Evolutionary conservation across 257 asterid genomes (phyloP).

Genomic region (Solanum gandarillasii): DNA sequence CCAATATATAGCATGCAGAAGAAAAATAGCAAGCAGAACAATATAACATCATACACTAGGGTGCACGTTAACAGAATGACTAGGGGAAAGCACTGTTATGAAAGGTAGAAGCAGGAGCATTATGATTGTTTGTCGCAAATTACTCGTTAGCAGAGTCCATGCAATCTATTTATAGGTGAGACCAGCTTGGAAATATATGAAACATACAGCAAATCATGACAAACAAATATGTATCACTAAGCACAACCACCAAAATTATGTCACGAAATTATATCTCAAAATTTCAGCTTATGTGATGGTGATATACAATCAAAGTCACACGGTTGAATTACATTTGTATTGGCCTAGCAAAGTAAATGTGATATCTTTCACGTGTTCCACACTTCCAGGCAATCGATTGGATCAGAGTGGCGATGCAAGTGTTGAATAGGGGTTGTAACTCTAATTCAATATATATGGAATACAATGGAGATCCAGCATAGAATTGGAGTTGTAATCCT

Average conservation of each 20-base stretch:
- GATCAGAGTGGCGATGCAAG: background rate
- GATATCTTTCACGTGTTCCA: background rate
- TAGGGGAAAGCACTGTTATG: background rate
- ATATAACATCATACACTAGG: background rate
- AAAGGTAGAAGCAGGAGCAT: background rate
- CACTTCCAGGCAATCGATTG: background rate
- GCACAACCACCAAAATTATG: background rate
- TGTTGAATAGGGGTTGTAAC: background rate
- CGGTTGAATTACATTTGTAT: background rate
- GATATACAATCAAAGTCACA: background rate
- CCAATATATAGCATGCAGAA: background rate
- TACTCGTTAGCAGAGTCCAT: background rate
- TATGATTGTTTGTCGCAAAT: background rate
- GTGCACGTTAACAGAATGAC: background rate
- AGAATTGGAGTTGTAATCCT: background rate
- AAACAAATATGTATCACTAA: background rate
- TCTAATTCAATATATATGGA: background rate
- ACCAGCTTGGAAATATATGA: background rate
- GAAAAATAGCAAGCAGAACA: background rate
- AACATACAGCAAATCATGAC: background rate
- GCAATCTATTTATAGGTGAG: background rate
- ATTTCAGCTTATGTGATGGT: background rate
- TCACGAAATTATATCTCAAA: background rate
- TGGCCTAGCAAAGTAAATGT: background rate
- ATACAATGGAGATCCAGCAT: background rate